Conservation (phyloP, 225 moss, liverwort and hornwort species). For the Thuidium tamariscinum region DNA sequence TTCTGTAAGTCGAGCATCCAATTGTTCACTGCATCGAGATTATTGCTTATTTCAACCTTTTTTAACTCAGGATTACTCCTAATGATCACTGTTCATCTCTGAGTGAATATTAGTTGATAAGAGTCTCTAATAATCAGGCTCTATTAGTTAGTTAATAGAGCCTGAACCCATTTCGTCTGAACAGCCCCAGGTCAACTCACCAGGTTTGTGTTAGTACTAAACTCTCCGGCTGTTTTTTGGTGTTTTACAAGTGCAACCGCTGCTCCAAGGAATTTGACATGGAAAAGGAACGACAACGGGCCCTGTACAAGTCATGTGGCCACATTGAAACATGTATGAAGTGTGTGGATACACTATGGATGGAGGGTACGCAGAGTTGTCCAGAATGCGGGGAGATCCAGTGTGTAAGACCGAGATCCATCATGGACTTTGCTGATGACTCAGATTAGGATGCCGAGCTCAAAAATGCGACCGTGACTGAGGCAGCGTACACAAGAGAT, state of each 20-base stretch:
- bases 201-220: not conserved
- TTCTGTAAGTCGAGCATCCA: slow-evolving; percentile 8
- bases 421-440: slow-evolving; percentile 18
- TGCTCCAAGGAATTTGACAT: slow-evolving; percentile 25
- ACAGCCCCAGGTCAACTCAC: not conserved
- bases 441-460: not conserved
- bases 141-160: not conserved
- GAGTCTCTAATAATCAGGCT: not conserved
- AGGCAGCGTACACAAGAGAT: not conserved
- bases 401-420: slow-evolving; percentile 12
- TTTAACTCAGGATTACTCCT: not conserved
- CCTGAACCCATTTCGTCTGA: not conserved
- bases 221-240: not conserved
- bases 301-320: slow-evolving; percentile 20
- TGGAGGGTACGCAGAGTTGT: slow-evolving; percentile 3
- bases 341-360: slow-evolving; percentile 30
- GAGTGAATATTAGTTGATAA: not conserved
- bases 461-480: not conserved
- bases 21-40: not conserved
- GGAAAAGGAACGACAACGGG: slow-evolving; percentile 24
- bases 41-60: not conserved
- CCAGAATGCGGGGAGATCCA: slow-evolving; percentile 16
- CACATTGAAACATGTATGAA: slow-evolving; percentile 41
- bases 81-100: not conserved
- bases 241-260: slow-evolving; percentile 14